Percentiles rank a stretch among this genome's conserved stretches.
These are phyloP conservation scores for Botrytis porri DNA, from an alignment of 2,329 filamentous ascomycete species.

Conservation along the genomic window DNA sequence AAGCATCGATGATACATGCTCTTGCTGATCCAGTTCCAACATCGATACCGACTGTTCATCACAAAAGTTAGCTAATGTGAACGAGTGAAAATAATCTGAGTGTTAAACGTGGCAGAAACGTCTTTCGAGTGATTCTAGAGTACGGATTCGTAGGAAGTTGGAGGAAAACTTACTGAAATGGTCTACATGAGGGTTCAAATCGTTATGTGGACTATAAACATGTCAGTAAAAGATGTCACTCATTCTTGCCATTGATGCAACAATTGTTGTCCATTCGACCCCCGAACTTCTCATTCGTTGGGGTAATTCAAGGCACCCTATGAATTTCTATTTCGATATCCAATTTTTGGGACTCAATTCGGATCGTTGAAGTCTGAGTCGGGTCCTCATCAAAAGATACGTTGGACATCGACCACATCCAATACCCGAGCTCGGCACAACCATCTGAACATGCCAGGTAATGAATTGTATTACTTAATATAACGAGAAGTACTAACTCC, in stretches of 20 bases:
- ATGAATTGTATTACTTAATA: not conserved
- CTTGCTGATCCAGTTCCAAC: slow-evolving; percentile 94
- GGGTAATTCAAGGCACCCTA: not conserved
- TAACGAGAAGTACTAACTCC: slow-evolving; percentile 31
- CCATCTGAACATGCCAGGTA: not conserved
- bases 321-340: not conserved
- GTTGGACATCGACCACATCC: not conserved
- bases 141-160: not conserved
- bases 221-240: not conserved
- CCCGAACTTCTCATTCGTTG: not conserved
- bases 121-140: not conserved
- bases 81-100: not conserved
- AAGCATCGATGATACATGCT: slow-evolving; percentile 90
- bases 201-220: slow-evolving; percentile 34
- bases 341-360: not conserved
- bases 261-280: not conserved
- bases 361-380: not conserved
- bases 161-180: slow-evolving; percentile 46
- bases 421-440: not conserved
- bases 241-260: not conserved
- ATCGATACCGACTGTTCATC: slow-evolving; percentile 69
- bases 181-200: slow-evolving; percentile 45
- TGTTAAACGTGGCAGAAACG: not conserved
- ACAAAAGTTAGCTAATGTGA: slow-evolving; percentile 1
- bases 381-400: not conserved